Percentiles rank a stretch among this genome's conserved stretches.
phyloP scores from a whole-genome alignment of 805 yeast species.

The Kodamaea neixiangensis region DNA sequence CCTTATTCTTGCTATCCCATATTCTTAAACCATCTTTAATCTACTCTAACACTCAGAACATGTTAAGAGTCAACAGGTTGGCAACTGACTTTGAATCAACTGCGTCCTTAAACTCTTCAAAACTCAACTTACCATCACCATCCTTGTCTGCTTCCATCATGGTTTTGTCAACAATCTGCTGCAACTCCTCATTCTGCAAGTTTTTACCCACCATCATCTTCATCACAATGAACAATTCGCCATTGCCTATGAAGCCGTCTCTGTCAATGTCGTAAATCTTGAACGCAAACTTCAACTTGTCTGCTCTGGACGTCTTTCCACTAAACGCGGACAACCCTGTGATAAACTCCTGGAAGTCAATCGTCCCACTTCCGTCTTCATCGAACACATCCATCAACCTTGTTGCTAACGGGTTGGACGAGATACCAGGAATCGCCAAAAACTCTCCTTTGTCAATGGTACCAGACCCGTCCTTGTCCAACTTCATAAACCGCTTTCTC shows the following conservation, averaged over 20 bases:
- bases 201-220: slow-evolving; percentile 97
- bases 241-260: slow-evolving; percentile 94
- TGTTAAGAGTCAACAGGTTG: slow-evolving; percentile 56
- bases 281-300: slow-evolving; percentile 85
- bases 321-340: slow-evolving; percentile 85
- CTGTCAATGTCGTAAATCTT: slow-evolving; percentile 93
- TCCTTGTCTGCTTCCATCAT: slow-evolving; percentile 90
- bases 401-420: slow-evolving; percentile 84
- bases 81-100: slow-evolving; percentile 61
- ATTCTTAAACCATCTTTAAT: slow-evolving; percentile 8
- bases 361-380: slow-evolving; percentile 86
- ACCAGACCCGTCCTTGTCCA: slow-evolving; percentile 91
- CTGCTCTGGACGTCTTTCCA: slow-evolving; percentile 75
- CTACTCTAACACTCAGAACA: too few relatives aligned
- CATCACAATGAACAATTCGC: slow-evolving; percentile 87
- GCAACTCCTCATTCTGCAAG: slow-evolving; percentile 81
- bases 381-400: slow-evolving; percentile 94
- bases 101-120: slow-evolving; percentile 81
- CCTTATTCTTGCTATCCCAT: too few relatives aligned
- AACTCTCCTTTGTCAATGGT: slow-evolving; percentile 90
- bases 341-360: slow-evolving; percentile 94
- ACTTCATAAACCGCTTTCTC: slow-evolving; percentile 89
- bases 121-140: slow-evolving; percentile 82
- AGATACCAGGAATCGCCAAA: slow-evolving; percentile 88
- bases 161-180: slow-evolving; percentile 95